Conservation (phyloP, 345 rosid genomes). For the Salix koriyanagi region DNA sequence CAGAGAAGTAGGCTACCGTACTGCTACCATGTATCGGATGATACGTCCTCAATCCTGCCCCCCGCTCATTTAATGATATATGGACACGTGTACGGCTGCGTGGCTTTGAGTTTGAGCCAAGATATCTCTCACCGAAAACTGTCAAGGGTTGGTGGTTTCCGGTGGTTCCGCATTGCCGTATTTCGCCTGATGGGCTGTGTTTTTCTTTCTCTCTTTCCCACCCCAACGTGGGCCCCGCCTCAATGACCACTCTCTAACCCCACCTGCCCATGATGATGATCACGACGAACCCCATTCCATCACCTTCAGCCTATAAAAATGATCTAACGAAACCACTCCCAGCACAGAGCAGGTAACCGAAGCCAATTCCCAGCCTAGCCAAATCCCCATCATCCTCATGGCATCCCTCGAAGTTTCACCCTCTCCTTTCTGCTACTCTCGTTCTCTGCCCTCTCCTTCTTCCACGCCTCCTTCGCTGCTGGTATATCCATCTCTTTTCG, state of each 20-base stretch:
- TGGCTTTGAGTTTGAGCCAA: no score
- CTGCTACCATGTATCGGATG: background rate
- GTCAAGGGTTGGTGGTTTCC: no score
- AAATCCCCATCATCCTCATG: constrained; percentile 14
- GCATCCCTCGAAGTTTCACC: background rate
- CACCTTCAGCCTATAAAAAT: background rate
- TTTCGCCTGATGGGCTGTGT: no score
- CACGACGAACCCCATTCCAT: background rate
- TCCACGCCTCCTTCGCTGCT: no score
- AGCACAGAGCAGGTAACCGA: background rate
- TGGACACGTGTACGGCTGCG: constrained; percentile 6
- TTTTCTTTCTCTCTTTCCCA: background rate
- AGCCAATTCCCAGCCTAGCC: background rate
- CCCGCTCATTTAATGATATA: no score
- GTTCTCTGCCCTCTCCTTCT: constrained; percentile 19
- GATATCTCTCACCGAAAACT: no score
- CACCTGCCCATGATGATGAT: no score
- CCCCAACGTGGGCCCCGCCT: background rate
- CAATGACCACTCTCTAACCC: background rate
- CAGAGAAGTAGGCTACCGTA: constrained; percentile 4
- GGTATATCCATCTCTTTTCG: constrained; percentile 31
- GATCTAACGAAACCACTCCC: background rate
- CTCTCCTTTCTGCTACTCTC: constrained; percentile 32
- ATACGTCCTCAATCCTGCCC: no score
- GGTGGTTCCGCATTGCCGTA: no score